Base-by-base conservation (phyloP, 2,329 filamentous ascomycete genomes). In the Pyrenophora teres region DNA sequence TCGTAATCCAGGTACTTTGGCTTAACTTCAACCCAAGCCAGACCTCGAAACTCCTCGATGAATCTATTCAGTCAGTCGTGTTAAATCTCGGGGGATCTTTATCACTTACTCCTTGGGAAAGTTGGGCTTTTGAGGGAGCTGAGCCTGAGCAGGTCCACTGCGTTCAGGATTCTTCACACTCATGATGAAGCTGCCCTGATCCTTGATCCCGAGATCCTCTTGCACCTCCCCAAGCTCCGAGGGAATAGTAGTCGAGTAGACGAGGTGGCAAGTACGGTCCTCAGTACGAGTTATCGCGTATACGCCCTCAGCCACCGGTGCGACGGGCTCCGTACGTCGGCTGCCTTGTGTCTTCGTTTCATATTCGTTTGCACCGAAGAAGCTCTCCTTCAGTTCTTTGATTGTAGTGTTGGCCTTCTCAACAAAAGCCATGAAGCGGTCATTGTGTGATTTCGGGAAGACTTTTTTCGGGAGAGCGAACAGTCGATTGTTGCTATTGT, bases 401-500 rank as follows among this genome's bases (percentile, higher is more conserved):
- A 92, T 85, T 0, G 83, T 84, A 0, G 80, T 78, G 5, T 83
- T 81, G 0, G 84, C 78, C 72, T 92, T 92, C 68, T 95, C 89
- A 1, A 96, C 89, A 70, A 96, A 95, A 1, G 83, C 84, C 80
- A 94, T 87, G 75, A 90, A 92, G 9, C 84, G 78, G 60, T 95
- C 90, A 9, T 76, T 71, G 47, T 83, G 82, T 16, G 82, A 87
- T 46, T 82, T 81, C 0, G 92, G 92, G 8, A 94, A 83, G 2
- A 84, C 83, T 72, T 96, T 96, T 76, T 96, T 96, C 0, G 92
- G 92, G 15, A 97, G 75, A 0, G 87, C 86, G 44, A 95, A 78
- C 3, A 96, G 76, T 12, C 92, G 84, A 51, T 86, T 87, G 68
- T 88, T 88, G 25, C 78, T 73, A 10, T 81, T 78, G 4, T 81